phyloP scores from a whole-genome alignment of 331 rosid species.

The Quercus phellos region DNA sequence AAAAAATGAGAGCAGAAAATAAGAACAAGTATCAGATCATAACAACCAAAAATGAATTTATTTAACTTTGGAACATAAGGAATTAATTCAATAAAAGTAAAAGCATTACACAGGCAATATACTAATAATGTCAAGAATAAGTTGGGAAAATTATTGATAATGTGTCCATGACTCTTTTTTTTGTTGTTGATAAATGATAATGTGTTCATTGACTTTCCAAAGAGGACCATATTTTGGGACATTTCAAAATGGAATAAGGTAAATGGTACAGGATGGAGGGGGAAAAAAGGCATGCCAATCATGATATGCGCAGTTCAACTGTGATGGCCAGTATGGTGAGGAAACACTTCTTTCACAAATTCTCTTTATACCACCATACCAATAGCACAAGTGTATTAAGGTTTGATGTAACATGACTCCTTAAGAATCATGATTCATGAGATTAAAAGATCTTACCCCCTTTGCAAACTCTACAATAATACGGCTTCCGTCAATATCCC shows the following conservation, averaged over 20 bases:
- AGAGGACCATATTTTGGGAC: too few species aligned
- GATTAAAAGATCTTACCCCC: conserved; percentile 51
- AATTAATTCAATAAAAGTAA: neutral
- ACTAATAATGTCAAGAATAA: neutral
- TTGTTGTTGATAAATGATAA: too few species aligned
- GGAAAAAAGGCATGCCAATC: neutral
- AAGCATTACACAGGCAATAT: neutral
- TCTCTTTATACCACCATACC: too few species aligned
- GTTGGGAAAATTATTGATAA: too few species aligned
- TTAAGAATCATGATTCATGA: neutral
- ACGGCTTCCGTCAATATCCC: conserved; percentile 75
- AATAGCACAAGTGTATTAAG: neutral
- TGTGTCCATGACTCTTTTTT: too few species aligned
- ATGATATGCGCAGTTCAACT: neutral
- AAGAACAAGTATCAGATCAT: neutral
- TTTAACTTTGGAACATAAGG: neutral
- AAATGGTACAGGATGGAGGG: too few species aligned
- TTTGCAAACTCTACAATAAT: conserved; percentile 71
- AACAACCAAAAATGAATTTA: neutral
- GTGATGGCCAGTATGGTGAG: neutral
- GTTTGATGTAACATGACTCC: neutral
- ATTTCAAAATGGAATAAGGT: too few species aligned
- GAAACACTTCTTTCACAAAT: neutral
- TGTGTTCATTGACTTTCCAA: too few species aligned
- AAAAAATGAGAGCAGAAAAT: neutral